A percentile compares a stretch with the other conserved stretches of the same genome.
phyloP scores from a whole-genome alignment of 1,284 basidiomycete genomes.

The Rhodotorula sp. region DNA sequence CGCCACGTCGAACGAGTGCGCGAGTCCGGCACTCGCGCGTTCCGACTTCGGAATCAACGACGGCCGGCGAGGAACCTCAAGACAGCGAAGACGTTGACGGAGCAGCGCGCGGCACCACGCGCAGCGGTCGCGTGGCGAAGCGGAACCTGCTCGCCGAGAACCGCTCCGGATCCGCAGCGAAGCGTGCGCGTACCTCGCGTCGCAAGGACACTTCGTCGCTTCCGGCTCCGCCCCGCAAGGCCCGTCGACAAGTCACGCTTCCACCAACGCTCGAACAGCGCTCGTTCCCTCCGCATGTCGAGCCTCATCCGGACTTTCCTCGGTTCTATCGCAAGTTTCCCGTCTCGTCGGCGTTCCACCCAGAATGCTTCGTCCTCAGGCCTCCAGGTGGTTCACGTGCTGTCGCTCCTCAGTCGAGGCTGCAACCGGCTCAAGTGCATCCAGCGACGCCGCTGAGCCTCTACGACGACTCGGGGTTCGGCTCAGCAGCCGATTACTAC shows the following conservation, averaged over 20 bases:
- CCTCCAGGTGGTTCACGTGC: not conserved
- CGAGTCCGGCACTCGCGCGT: constrained; percentile 26
- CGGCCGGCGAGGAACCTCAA: constrained; percentile 17
- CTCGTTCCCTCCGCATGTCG: constrained; percentile 55
- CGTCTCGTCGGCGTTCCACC: constrained; percentile 57
- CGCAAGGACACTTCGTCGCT: not conserved
- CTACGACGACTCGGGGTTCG: constrained; percentile 18
- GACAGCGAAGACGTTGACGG: constrained; percentile 1
- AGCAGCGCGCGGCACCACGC: constrained; percentile 3
- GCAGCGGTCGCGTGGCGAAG: constrained; percentile 9
- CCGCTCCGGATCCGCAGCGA: constrained; percentile 9
- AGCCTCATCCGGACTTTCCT: constrained; percentile 56
- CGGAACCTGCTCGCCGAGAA: constrained; percentile 1
- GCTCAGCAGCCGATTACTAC: constrained; percentile 2
- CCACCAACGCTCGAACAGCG: constrained; percentile 47
- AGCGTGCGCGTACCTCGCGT: constrained; percentile 17
- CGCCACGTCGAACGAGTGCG: constrained; percentile 14
- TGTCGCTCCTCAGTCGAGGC: not conserved
- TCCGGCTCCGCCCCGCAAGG: constrained; percentile 14
- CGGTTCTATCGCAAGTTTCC: constrained; percentile 67
- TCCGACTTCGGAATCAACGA: not conserved
- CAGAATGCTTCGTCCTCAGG: constrained; percentile 34
- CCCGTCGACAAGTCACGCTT: constrained; percentile 30
- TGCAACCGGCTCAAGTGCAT: not conserved
- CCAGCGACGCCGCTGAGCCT: constrained; percentile 12